These are phyloP conservation scores for Leccinum truebloodii DNA, from an alignment of 768 basidiomycete species.

Conservation along the genomic window DNA sequence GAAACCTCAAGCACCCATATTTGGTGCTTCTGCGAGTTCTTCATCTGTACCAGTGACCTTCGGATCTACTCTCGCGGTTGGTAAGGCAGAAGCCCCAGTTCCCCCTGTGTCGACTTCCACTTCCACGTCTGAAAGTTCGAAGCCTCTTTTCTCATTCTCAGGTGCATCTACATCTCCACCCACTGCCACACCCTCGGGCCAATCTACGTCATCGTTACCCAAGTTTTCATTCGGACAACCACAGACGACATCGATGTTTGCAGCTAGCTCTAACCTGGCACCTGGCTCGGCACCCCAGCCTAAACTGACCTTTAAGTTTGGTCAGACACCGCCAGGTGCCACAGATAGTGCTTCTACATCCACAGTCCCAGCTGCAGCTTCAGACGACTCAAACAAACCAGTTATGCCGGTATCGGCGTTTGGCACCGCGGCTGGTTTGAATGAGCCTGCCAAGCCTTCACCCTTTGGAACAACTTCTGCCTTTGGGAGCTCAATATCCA, in stretches of 20 bases:
- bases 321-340: constrained; percentile 23
- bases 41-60: constrained; percentile 6
- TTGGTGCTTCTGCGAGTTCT: constrained; percentile 15
- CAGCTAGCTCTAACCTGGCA: constrained; percentile 6
- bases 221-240: constrained; percentile 31
- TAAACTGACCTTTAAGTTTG: constrained; percentile 24
- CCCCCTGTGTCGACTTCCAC: background rate
- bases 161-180: constrained; percentile 11
- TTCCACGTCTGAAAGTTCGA: constrained; percentile 11
- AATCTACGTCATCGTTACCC: constrained; percentile 16
- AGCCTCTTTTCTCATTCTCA: constrained; percentile 26
- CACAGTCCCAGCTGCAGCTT: constrained; percentile 16
- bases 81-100: constrained; percentile 9
- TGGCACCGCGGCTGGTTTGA: constrained; percentile 17
- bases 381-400: constrained; percentile 28
- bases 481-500: constrained; percentile 25
- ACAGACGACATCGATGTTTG: constrained; percentile 6
- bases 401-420: constrained; percentile 24
- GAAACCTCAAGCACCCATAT: constrained; percentile 20
- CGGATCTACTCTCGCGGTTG: constrained; percentile 9
- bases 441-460: constrained; percentile 27
- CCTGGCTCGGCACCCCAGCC: constrained; percentile 19
- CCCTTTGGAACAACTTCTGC: constrained; percentile 16
- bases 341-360: constrained; percentile 23
- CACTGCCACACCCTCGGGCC: constrained; percentile 1